These are phyloP conservation scores for Cryphonectria naterciae DNA, from an alignment of 2,329 filamentous ascomycete genomes.

Conservation along the genomic window DNA sequence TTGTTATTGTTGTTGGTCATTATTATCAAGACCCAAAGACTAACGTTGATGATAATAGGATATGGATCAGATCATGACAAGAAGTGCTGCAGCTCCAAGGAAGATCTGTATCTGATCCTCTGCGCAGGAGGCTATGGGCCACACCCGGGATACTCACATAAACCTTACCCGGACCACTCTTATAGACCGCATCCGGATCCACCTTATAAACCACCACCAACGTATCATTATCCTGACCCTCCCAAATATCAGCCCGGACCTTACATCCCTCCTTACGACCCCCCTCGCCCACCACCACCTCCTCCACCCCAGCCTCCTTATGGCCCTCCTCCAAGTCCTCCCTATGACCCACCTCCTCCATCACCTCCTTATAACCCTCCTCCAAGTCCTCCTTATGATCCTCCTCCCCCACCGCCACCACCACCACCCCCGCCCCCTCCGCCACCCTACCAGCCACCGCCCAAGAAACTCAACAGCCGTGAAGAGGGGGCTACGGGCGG, in stretches of 20 bases:
- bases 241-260: too few relatives aligned
- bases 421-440: not conserved
- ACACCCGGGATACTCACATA: not conserved
- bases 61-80: constrained; percentile 15
- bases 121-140: constrained; percentile 14
- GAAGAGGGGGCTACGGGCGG: not conserved
- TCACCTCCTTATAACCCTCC: not conserved
- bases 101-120: constrained; percentile 17
- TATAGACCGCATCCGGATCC: too few relatives aligned
- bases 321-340: not conserved
- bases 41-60: not conserved
- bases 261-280: too few relatives aligned
- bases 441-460: not conserved
- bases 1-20: not conserved
- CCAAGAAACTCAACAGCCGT: not conserved
- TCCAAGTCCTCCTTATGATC: not conserved
- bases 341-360: not conserved
- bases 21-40: not conserved
- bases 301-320: too few relatives aligned
- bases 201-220: too few relatives aligned
- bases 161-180: too few relatives aligned
- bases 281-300: too few relatives aligned
- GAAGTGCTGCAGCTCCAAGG: constrained; percentile 19
- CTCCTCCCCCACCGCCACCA: not conserved
- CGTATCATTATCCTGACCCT: too few relatives aligned